These are phyloP conservation scores for Suhomyces emberorum DNA, from an alignment of 805 yeast genomes.

Conservation along the genomic window DNA sequence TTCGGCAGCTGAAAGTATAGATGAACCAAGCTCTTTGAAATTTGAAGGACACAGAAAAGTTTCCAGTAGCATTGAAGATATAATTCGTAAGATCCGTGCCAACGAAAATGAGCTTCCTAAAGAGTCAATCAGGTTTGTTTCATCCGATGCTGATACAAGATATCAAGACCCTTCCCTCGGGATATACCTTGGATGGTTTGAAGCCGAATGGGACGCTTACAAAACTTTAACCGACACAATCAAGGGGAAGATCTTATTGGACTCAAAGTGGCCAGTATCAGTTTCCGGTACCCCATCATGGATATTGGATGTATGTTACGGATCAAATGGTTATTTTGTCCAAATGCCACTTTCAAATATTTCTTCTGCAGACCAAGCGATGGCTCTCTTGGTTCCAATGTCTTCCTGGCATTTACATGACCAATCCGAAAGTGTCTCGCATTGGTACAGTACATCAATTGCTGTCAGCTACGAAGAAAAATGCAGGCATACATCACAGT, in stretches of 20 bases:
- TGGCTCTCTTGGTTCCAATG: conserved; percentile 4
- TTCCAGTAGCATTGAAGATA: no score
- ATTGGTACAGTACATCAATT: conserved; percentile 1
- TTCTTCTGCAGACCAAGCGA: conserved; percentile 3
- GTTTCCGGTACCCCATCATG: conserved; percentile 2
- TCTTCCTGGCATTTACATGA: conserved; percentile 3
- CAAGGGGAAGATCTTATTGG: conserved; percentile 1
- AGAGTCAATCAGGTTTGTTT: neutral
- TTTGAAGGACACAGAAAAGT: no score
- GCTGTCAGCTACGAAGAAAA: neutral
- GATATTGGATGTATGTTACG: conserved; percentile 1
- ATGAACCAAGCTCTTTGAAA: neutral
- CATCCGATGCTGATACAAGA: neutral
- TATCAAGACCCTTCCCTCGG: conserved; percentile 1
- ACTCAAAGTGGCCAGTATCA: neutral
- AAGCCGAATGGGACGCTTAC: conserved; percentile 1
- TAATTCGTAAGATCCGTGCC: neutral
- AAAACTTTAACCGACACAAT: neutral
- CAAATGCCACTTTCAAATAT: conserved; percentile 1
- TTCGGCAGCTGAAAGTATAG: neutral
- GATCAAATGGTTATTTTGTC: conserved; percentile 2
- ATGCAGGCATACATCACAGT: neutral
- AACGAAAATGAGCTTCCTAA: neutral
- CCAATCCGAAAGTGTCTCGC: conserved; percentile 1
- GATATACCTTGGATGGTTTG: conserved; percentile 1